Base-by-base conservation (phyloP, 352 stramenopile species). In the Globisporangium perplexum region DNA sequence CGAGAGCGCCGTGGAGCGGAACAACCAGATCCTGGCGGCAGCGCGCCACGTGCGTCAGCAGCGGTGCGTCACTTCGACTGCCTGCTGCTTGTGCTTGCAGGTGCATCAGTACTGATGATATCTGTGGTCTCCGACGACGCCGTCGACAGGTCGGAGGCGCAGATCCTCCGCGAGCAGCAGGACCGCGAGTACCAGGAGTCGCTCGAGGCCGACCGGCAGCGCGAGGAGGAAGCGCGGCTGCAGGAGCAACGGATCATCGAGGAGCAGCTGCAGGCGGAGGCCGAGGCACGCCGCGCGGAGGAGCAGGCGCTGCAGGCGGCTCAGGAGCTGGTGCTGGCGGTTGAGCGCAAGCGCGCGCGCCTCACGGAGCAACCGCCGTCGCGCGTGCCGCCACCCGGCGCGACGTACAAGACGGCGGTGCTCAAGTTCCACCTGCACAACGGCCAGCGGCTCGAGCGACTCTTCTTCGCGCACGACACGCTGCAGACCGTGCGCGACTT, bases 111-210 rank as follows among this genome's bases (percentile, higher is more conserved):
- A 35, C 22, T 35, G 44, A 31, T 31, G 28, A 8, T 31, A 28
- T 11, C 14, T 23, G 12, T n/a, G n/a, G n/a, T n/a, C n/a, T n/a
- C n/a, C n/a, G n/a, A n/a, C 1, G n/a, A 7, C 36, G 7, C 7
- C 23, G 18, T 55, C 30, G 12, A 8, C 35, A 83, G 74, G 23
- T 79, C 78, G 50, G 90, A 98, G 65, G 76, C 93, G 47, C 71
- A 87, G 47, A 67, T 91, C 31, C 67, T 98, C 5, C 83, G 94
- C 1, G 77, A 96, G 57, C 88, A 98, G 58, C 94, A 98, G 65
- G 91, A 98, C 73, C 62, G 59, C 26, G 94, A 98, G 69, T 98
- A 97, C 58, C 81, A 96, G 62, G 79, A 97, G 61, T 90, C 94
- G 6, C 71, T 98, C 7, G 74, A 82, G 45, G 89, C 88, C 10